phyloP scores from a whole-genome alignment of 2,329 filamentous ascomycete genomes.

The Colletotrichum tropicicola region DNA sequence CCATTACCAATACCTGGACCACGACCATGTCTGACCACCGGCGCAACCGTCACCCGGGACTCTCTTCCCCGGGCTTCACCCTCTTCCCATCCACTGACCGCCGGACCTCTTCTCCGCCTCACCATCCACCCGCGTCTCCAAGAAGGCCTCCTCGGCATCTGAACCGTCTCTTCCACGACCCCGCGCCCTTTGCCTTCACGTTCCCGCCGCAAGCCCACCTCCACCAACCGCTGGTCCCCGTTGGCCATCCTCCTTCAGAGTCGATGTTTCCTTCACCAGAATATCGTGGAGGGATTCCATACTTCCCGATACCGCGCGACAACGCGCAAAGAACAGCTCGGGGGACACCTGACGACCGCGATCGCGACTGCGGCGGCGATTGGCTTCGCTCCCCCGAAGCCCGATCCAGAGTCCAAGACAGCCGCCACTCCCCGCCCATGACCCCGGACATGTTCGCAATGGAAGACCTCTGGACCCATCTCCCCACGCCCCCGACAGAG shows the following conservation, averaged over 20 bases:
- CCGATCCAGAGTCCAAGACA: neutral
- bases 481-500: neutral
- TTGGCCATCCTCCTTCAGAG: neutral
- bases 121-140: neutral
- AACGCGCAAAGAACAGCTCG: neutral
- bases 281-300: neutral
- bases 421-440: neutral
- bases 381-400: too few relatives aligned
- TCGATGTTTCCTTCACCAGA: neutral
- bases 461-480: neutral
- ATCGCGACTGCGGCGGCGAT: too few relatives aligned
- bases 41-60: constrained; percentile 16
- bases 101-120: neutral
- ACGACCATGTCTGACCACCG: constrained; percentile 1
- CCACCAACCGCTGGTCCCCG: neutral
- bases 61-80: neutral
- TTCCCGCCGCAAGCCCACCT: neutral
- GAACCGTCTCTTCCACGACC: neutral
- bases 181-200: neutral
- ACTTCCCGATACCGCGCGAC: neutral
- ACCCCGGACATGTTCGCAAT: neutral
- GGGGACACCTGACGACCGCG: neutral
- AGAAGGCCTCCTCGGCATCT: neutral
- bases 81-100: neutral
- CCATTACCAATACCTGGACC: too few relatives aligned